Conservation (phyloP, 768 basidiomycete species). For the Termitomyces sp. region DNA sequence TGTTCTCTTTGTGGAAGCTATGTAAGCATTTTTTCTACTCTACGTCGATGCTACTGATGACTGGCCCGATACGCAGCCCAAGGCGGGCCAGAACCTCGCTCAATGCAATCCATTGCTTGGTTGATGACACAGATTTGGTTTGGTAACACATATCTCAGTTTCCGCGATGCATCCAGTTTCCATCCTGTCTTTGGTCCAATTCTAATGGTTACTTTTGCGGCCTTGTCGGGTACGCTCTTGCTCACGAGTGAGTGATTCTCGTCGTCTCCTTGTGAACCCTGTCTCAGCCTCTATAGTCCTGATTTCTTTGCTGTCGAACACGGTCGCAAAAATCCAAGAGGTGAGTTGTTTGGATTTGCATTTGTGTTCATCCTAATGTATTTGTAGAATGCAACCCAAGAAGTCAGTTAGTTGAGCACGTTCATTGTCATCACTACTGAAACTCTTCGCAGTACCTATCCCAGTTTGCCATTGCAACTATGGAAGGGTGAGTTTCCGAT, state of each 20-base stretch:
- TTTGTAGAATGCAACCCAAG: constrained; percentile 41
- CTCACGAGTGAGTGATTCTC: constrained; percentile 58
- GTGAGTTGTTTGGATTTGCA: constrained; percentile 21
- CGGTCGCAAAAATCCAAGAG: constrained; percentile 77
- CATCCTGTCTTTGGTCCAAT: constrained; percentile 72
- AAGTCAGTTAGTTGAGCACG: constrained; percentile 24
- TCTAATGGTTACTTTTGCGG: constrained; percentile 76
- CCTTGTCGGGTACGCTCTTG: constrained; percentile 71
- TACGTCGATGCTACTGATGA: not conserved
- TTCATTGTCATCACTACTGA: constrained; percentile 26
- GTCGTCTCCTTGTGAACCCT: not conserved
- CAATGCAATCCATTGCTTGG: constrained; percentile 63
- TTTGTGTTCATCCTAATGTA: not conserved
- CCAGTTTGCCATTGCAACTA: constrained; percentile 80
- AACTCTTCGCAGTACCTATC: constrained; percentile 69
- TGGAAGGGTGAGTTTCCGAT: constrained; percentile 62
- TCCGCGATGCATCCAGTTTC: constrained; percentile 51
- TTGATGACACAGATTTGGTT: constrained; percentile 87
- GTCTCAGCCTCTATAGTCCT: not conserved
- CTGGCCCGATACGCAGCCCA: constrained; percentile 8
- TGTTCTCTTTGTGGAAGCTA: constrained; percentile 47
- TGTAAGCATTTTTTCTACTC: constrained; percentile 14
- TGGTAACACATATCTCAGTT: constrained; percentile 65
- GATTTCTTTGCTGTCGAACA: constrained; percentile 65
- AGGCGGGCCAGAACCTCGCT: constrained; percentile 23